phyloP scores from a whole-genome alignment of 352 stramenopile genomes.

The Blastocystis sp. region DNA sequence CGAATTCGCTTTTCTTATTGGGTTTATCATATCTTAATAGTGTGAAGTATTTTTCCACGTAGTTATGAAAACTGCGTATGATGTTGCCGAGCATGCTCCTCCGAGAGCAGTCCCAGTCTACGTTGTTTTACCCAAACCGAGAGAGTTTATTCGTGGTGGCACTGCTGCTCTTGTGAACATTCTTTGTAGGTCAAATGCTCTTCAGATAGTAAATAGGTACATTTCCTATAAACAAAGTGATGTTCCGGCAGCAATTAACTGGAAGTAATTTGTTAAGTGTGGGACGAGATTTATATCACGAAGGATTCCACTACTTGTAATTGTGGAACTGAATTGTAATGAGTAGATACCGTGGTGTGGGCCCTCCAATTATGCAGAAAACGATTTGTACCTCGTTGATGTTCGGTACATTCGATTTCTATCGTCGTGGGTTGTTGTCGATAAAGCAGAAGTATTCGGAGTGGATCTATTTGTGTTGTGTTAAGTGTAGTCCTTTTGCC shows the following conservation, averaged over 20 bases:
- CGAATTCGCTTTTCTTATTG: too few species aligned
- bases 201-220: constrained; percentile 68
- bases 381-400: constrained; percentile 79
- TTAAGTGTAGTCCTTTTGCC: neutral
- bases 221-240: constrained; percentile 79
- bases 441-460: neutral
- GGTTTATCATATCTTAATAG: too few species aligned
- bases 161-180: constrained; percentile 78
- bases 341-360: constrained; percentile 73
- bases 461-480: neutral
- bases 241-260: constrained; percentile 76
- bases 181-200: neutral
- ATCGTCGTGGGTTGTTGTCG: constrained; percentile 69
- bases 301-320: constrained; percentile 64
- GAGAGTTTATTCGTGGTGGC: constrained; percentile 75
- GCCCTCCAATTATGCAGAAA: constrained; percentile 75
- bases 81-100: neutral
- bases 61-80: neutral
- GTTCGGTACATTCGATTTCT: constrained; percentile 81
- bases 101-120: neutral
- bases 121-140: constrained; percentile 68
- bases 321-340: constrained; percentile 70
- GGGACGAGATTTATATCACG: constrained; percentile 10
- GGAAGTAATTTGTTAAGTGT: constrained; percentile 66
- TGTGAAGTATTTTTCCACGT: neutral